phyloP scores from a whole-genome alignment of 352 stramenopile species.

The Bremia lactucae region DNA sequence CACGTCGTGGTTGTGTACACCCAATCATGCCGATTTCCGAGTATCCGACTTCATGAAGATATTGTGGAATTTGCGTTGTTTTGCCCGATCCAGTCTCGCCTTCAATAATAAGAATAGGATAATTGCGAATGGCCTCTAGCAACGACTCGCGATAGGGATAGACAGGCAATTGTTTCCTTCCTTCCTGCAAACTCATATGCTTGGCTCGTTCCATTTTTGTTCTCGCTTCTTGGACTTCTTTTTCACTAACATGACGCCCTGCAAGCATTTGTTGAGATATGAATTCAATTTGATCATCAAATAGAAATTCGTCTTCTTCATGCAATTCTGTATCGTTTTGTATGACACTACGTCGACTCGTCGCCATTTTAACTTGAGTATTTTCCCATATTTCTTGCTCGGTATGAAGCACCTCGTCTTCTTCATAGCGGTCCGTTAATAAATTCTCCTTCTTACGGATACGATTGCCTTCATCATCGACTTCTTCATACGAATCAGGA shows the following conservation, averaged over 20 bases:
- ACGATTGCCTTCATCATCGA: constrained; percentile 81
- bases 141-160: constrained; percentile 97
- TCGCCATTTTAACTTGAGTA: constrained; percentile 89
- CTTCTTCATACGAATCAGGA: constrained; percentile 93
- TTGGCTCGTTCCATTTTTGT: constrained; percentile 67
- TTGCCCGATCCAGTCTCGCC: constrained; percentile 94
- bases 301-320: constrained; percentile 94
- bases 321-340: constrained; percentile 47
- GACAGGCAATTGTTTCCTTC: constrained; percentile 93
- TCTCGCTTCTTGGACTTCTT: constrained; percentile 59
- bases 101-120: constrained; percentile 80
- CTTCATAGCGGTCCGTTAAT: constrained; percentile 91
- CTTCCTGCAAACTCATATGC: constrained; percentile 92
- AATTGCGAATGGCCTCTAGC: constrained; percentile 94
- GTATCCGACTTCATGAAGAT: constrained; percentile 94
- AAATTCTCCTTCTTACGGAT: constrained; percentile 88
- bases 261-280: constrained; percentile 88
- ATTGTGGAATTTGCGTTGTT: constrained; percentile 99
- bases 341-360: constrained; percentile 44
- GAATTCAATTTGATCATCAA: constrained; percentile 99
- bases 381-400: constrained; percentile 99
- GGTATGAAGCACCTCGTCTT: constrained; percentile 87
- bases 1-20: constrained; percentile 91
- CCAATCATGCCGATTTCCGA: constrained; percentile 93
- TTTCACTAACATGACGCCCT: constrained; percentile 72